Evolutionary conservation across 106 monocot species (phyloP), one percentile per base, ranked within the genome.

Genomic region (Apostasia shenzhenica): DNA sequence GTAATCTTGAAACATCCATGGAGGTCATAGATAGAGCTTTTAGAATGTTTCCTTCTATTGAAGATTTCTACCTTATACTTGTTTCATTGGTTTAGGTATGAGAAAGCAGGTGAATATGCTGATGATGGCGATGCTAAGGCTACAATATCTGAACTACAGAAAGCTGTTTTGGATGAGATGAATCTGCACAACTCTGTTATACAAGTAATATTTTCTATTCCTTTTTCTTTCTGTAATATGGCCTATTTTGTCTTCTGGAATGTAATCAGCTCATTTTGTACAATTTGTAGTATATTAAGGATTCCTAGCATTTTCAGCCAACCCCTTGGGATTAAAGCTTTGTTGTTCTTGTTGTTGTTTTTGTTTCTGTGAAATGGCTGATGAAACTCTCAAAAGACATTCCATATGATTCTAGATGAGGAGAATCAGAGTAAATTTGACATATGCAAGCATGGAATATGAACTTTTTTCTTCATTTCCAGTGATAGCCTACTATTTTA

Each of bases 101-200:
- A 94, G 57, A 81, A 83, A 72, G 90, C 94, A 6, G 87, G 79
- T 42, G 83, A 87, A 4, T 94, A 76, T 68, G 82, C 94, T 5
- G 94, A 94, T 54, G 94, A 94, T 70, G 94, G 87, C 38, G 94
- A 94, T 41, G 86, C 56, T 2, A 84, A 79, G 63, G 73, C 46
- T 48, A 62, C 71, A 5, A 83, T 94, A 38, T 49, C 41, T 63
- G 75, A 76, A 52, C 76, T 88, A 52, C 81, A 72, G 70, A 85
- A 83, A 55, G 63, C 68, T 38, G 55, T 81, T 14, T 14, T 83
- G 48, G 77, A 66, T 6, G 85, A 80, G 45, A 81, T 85, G 55
- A 83, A 83, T 52, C 63, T 80, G 69, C 91, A 91, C 10, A 70
- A 63, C 67, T 80, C 84, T 2, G 47, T 81, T 63, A 46, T 90